Percentiles rank a stretch among this genome's conserved stretches.
Conservation (phyloP, 306 rosid genomes). For the Casuarina equisetifolia region DNA sequence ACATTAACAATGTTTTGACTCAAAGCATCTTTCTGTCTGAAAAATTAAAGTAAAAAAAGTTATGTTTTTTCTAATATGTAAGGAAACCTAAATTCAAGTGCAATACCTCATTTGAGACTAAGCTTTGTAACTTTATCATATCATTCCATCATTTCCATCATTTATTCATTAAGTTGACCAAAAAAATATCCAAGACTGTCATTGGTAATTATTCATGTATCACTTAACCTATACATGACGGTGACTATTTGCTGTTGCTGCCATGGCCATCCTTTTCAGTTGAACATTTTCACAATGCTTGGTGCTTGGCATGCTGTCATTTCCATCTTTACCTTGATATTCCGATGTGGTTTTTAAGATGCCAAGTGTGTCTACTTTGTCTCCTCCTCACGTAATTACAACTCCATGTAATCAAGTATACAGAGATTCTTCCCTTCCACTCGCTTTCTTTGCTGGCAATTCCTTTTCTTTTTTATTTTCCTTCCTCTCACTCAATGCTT, state of each 20-base stretch:
- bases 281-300: neutral
- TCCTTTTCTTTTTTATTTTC: constrained; percentile 23
- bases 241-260: neutral
- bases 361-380: constrained; percentile 14
- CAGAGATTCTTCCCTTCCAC: constrained; percentile 33
- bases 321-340: constrained; percentile 14
- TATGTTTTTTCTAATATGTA: too few relatives aligned
- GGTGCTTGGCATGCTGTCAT: neutral
- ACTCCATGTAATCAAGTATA: neutral
- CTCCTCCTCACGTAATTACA: constrained; percentile 29
- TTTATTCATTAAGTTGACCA: neutral
- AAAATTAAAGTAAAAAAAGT: too few relatives aligned
- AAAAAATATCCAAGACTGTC: neutral
- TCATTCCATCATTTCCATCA: too few relatives aligned
- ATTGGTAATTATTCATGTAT: neutral
- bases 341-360: constrained; percentile 13
- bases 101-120: too few relatives aligned
- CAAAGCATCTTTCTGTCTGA: too few relatives aligned
- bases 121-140: too few relatives aligned
- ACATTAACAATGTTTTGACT: too few relatives aligned
- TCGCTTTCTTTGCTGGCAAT: constrained; percentile 35
- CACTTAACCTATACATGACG: neutral
- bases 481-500: neutral
- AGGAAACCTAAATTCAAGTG: too few relatives aligned
- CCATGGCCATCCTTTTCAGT: neutral